phyloP scores from a whole-genome alignment of 371 early-diverging fungal species.

The Synchytrium microbalum region DNA sequence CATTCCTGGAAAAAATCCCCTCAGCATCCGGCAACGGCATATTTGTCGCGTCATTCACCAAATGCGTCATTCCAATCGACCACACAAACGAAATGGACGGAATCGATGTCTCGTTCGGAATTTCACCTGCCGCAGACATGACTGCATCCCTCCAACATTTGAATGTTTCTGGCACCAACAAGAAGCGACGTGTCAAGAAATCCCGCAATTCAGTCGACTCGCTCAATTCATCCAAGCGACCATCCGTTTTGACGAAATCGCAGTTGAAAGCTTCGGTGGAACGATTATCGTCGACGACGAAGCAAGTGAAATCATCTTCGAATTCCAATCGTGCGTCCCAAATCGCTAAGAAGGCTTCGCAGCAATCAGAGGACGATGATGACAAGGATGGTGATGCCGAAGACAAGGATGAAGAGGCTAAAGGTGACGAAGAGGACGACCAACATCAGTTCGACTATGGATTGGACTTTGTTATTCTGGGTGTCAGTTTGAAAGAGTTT shows the following conservation, averaged over 20 bases:
- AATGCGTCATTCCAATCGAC: constrained; percentile 5
- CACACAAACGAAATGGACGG: neutral
- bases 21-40: constrained; percentile 36
- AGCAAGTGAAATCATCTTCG: neutral
- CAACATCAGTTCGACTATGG: constrained; percentile 9
- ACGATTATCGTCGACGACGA: constrained; percentile 3
- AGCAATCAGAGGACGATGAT: neutral
- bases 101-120: too few species aligned
- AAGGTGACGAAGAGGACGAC: neutral
- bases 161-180: neutral
- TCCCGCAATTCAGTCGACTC: neutral
- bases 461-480: constrained; percentile 28
- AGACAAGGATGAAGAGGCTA: neutral
- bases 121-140: neutral
- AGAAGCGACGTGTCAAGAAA: neutral
- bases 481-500: constrained; percentile 27
- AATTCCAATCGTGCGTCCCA: neutral
- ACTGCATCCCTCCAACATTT: neutral
- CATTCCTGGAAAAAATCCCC: constrained; percentile 33
- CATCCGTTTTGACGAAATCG: neutral
- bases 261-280: constrained; percentile 2
- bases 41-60: constrained; percentile 30
- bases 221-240: neutral
- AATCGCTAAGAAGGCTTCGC: neutral
- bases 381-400: neutral